Evolutionary conservation across 768 basidiomycete genomes (phyloP).

Genomic region (button mushroom (Agaricus bisporus)): DNA sequence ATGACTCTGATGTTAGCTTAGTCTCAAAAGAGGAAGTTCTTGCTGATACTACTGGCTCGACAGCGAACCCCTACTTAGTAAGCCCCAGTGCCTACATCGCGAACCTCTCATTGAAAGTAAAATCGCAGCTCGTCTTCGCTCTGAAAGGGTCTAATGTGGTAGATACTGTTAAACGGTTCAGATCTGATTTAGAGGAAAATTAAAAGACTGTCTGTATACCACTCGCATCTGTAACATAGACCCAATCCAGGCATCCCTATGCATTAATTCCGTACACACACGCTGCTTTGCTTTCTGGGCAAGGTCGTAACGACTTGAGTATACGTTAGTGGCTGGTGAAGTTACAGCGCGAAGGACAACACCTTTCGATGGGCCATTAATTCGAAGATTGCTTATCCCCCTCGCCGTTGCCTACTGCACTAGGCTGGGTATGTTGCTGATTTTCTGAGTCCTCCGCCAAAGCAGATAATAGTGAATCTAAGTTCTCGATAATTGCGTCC

Average conservation of each 20-base stretch:
- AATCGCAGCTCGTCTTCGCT: constrained; percentile 70
- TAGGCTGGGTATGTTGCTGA: background rate
- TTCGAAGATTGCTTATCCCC: background rate
- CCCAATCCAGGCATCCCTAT: background rate
- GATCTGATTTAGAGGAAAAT: constrained; percentile 21
- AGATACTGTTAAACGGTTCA: constrained; percentile 72
- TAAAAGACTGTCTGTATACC: constrained; percentile 8
- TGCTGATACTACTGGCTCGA: constrained; percentile 84
- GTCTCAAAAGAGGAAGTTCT: constrained; percentile 81
- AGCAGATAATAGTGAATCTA: constrained; percentile 46
- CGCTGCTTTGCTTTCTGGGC: background rate
- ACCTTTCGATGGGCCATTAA: background rate
- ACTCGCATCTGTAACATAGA: constrained; percentile 7
- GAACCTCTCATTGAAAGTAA: constrained; percentile 3
- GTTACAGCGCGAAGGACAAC: too few relatives aligned
- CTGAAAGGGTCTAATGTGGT: constrained; percentile 75
- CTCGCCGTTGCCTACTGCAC: background rate
- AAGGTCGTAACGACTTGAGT: too few relatives aligned
- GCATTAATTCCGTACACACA: constrained; percentile 1
- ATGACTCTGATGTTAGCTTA: constrained; percentile 80
- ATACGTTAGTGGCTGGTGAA: background rate
- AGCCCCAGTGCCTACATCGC: constrained; percentile 19
- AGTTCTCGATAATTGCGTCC: constrained; percentile 51
- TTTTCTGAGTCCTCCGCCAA: constrained; percentile 26
- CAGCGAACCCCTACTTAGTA: constrained; percentile 87